Percentiles rank a stretch among this genome's conserved stretches.
These are phyloP conservation scores for Mycena crocata DNA, from an alignment of 768 basidiomycete species.

Conservation along the genomic window DNA sequence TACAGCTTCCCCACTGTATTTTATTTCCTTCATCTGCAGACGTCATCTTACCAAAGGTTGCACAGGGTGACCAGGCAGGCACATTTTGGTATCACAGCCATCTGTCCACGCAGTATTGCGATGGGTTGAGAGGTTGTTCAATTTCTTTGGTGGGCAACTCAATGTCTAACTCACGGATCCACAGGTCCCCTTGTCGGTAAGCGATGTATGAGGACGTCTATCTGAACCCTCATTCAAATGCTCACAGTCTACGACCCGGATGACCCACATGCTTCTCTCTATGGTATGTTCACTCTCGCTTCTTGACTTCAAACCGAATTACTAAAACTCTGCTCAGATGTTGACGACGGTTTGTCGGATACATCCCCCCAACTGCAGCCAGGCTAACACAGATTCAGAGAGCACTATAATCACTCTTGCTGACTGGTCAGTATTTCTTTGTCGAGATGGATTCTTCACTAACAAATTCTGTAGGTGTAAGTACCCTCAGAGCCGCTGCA, in stretches of 20 bases:
- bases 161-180: constrained; percentile 58
- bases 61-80: constrained; percentile 10
- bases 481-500: no score
- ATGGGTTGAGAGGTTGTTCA: no score
- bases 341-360: constrained; percentile 15
- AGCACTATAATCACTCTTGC: constrained; percentile 15
- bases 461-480: no score
- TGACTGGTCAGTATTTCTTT: constrained; percentile 16
- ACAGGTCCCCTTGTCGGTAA: constrained; percentile 8
- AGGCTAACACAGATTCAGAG: neutral
- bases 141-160: no score
- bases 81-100: constrained; percentile 23
- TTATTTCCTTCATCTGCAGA: no score
- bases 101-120: neutral
- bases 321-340: neutral
- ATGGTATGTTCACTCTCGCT: neutral
- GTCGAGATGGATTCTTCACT: no score
- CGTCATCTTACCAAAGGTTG: neutral
- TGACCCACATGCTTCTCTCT: neutral
- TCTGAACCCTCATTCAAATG: neutral
- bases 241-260: constrained; percentile 26
- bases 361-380: neutral
- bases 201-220: neutral
- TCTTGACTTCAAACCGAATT: neutral
- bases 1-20: constrained; percentile 37